Percentiles rank a stretch among this genome's conserved stretches.
These are phyloP conservation scores for Schizochytrium sp. DNA, from an alignment of 108 stramenopile genomes.

Conservation along the genomic window DNA sequence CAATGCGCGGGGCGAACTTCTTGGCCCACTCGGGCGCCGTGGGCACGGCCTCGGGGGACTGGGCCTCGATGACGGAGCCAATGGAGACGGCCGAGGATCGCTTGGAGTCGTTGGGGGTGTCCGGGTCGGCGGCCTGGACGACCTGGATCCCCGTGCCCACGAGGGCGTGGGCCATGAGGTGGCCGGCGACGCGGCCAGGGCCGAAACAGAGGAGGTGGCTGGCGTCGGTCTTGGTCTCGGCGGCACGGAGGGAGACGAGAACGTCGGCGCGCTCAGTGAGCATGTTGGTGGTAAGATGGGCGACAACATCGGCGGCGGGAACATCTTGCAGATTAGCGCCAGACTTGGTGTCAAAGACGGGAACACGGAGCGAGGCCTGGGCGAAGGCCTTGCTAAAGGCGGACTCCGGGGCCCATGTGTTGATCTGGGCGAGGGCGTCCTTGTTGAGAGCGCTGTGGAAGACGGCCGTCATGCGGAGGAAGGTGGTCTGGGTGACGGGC, in stretches of 20 bases:
- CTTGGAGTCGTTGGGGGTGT: neutral
- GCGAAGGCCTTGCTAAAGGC: neutral
- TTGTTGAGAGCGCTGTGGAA: neutral
- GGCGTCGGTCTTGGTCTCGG: neutral
- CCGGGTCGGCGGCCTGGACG: neutral
- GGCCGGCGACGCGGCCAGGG: neutral
- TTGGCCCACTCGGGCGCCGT: neutral
- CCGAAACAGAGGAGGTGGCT: neutral
- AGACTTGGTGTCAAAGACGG: conserved; percentile 3
- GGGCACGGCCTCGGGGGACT: neutral
- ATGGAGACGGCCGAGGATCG: neutral
- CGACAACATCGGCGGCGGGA: neutral
- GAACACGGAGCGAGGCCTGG: neutral
- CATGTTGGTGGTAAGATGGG: neutral
- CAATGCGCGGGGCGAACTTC: neutral
- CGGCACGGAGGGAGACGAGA: neutral
- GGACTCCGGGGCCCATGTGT: neutral
- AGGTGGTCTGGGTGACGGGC: neutral
- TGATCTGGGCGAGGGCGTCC: neutral
- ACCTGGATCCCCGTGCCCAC: neutral
- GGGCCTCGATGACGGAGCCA: neutral
- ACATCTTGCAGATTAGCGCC: neutral
- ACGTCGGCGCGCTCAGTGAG: neutral
- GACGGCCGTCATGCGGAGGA: conserved; percentile 13
- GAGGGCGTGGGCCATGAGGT: neutral